Conservation (phyloP, 345 rosid species). For the Bruguiera sexangula region DNA sequence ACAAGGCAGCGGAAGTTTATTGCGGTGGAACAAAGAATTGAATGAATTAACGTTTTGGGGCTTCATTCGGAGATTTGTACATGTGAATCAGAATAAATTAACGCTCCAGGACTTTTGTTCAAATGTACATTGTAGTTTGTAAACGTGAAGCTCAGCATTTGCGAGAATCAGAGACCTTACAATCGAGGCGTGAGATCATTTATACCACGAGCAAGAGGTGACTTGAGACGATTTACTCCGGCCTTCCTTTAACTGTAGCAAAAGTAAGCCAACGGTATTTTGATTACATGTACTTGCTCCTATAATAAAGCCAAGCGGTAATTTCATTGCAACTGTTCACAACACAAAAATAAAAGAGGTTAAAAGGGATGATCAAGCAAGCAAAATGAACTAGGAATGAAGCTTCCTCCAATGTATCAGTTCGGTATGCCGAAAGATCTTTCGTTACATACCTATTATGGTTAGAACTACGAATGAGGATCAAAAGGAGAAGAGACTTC, state of each 20-base stretch:
- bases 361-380: not conserved
- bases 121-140: not conserved
- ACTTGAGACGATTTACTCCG: slow-evolving; percentile 15
- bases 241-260: not conserved
- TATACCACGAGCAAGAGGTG: not conserved
- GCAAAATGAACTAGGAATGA: not conserved
- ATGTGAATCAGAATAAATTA: not conserved
- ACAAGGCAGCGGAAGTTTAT: not conserved
- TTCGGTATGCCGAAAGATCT: not conserved
- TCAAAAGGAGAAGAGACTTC: slow-evolving; percentile 58
- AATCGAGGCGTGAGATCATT: not conserved
- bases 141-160: not conserved
- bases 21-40: not conserved
- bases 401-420: no score
- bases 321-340: slow-evolving; percentile 12
- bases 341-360: not conserved
- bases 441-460: slow-evolving; percentile 1
- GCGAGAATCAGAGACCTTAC: not conserved
- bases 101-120: not conserved
- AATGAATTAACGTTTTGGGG: slow-evolving; percentile 11
- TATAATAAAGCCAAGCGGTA: not conserved
- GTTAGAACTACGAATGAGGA: slow-evolving; percentile 17
- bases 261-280: not conserved
- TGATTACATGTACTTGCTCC: not conserved
- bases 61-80: not conserved